Evolutionary conservation across 2,329 filamentous ascomycete genomes (phyloP).

Genomic region (Cryphonectria radicalis): DNA sequence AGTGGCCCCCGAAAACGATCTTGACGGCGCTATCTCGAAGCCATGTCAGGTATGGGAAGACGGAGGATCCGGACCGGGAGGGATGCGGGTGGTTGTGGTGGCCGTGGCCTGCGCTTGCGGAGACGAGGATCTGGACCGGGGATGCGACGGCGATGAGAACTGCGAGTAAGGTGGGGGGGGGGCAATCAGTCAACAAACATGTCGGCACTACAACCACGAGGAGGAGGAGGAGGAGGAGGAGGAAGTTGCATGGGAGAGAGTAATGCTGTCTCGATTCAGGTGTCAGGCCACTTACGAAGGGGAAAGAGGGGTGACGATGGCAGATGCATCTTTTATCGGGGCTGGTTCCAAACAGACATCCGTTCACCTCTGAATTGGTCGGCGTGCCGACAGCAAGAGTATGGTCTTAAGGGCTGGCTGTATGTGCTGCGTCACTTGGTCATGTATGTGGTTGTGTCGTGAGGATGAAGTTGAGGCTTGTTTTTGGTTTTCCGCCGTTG

Average conservation of each 20-base stretch:
- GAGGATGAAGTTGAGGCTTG: neutral
- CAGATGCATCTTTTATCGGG: constrained; percentile 25
- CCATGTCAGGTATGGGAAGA: constrained; percentile 55
- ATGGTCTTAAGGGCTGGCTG: neutral
- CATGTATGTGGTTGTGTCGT: neutral
- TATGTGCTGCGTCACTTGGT: neutral
- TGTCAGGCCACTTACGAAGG: constrained; percentile 10
- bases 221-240: no score
- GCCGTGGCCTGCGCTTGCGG: constrained; percentile 25
- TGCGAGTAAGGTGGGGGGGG: neutral
- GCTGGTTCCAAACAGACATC: neutral
- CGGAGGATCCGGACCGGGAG: constrained; percentile 24
- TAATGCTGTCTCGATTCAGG: neutral
- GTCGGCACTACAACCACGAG: neutral
- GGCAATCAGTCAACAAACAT: neutral
- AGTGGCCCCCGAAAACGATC: constrained; percentile 53
- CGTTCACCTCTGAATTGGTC: neutral
- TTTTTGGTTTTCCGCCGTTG: neutral
- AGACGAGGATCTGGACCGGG: constrained; percentile 11
- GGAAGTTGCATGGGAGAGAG: no score
- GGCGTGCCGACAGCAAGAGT: constrained; percentile 2
- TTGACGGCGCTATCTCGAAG: constrained; percentile 55
- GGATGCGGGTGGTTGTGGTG: constrained; percentile 28
- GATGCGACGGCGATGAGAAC: constrained; percentile 18
- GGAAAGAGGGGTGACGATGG: constrained; percentile 19